Percentiles rank a stretch among this genome's conserved stretches.
These are phyloP conservation scores for Cenchrus fungigraminus DNA, from an alignment of 176 grass and related monocot species.

Conservation along the genomic window DNA sequence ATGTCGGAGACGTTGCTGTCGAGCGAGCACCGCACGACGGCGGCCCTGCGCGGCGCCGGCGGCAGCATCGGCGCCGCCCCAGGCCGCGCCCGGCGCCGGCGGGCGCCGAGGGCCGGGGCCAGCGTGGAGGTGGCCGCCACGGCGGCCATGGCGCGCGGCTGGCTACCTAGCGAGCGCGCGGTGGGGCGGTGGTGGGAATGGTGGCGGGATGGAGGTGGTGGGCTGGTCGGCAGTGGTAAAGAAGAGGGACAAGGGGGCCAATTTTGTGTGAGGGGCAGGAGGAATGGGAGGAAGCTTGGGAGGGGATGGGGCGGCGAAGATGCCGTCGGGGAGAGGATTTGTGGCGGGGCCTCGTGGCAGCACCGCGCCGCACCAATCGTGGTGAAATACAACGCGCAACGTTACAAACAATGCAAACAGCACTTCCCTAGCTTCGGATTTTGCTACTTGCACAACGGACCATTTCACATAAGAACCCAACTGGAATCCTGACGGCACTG, in stretches of 20 bases:
- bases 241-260: not conserved
- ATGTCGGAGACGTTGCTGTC: constrained; percentile 93
- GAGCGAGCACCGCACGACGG: constrained; percentile 57
- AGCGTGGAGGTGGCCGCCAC: constrained; percentile 62
- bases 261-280: constrained; percentile 38
- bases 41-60: not conserved
- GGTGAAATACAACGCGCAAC: not conserved
- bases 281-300: not conserved
- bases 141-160: constrained; percentile 44
- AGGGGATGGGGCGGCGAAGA: constrained; percentile 23
- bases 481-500: no score
- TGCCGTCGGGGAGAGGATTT: constrained; percentile 47
- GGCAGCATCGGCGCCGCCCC: not conserved
- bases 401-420: not conserved
- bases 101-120: constrained; percentile 23
- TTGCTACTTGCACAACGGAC: constrained; percentile 7
- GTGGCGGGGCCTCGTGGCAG: constrained; percentile 46
- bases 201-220: not conserved
- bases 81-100: not conserved
- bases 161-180: not conserved
- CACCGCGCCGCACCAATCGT: constrained; percentile 26
- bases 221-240: not conserved
- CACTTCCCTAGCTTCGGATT: not conserved
- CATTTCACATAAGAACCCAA: no score
- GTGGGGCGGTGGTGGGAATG: not conserved